Conservation (phyloP, 306 rosid genomes). For the Carpinus fangiana region DNA sequence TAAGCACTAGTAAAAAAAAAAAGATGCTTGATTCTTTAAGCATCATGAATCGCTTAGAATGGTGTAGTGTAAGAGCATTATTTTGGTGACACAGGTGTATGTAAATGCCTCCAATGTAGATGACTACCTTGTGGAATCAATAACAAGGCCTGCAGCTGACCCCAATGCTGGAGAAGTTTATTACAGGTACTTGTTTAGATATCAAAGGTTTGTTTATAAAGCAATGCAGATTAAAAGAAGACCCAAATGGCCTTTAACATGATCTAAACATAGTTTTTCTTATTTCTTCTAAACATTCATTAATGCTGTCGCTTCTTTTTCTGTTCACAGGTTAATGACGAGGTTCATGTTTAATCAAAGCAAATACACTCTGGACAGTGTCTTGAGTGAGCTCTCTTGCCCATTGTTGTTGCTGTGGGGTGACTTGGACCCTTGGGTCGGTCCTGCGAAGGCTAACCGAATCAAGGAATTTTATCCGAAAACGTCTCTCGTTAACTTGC, state of each 20-base stretch:
- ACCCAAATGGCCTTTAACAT: background rate
- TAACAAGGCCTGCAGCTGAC: constrained; percentile 82
- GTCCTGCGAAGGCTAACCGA: constrained; percentile 76
- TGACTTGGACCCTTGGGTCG: constrained; percentile 97
- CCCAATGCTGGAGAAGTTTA: constrained; percentile 93
- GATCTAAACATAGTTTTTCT: background rate
- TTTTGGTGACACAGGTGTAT: constrained; percentile 58
- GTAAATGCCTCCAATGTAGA: constrained; percentile 77
- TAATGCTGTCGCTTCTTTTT: background rate
- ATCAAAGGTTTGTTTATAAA: background rate
- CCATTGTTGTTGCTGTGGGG: constrained; percentile 91
- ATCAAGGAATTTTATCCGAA: constrained; percentile 83
- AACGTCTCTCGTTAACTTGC: constrained; percentile 67
- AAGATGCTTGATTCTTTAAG: background rate
- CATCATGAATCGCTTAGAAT: background rate
- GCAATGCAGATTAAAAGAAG: background rate
- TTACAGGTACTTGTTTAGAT: constrained; percentile 58
- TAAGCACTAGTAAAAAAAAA: too few relatives aligned
- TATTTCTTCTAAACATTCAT: background rate
- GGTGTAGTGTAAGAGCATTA: background rate
- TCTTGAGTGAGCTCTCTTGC: constrained; percentile 68
- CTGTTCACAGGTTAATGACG: constrained; percentile 74
- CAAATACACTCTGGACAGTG: constrained; percentile 71
- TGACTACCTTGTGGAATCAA: constrained; percentile 90
- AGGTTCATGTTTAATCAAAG: constrained; percentile 78